A percentile compares a stretch with the other conserved stretches of the same genome.
Conservation (phyloP, 805 yeast genomes). For the Wickerhamiella galacta region DNA sequence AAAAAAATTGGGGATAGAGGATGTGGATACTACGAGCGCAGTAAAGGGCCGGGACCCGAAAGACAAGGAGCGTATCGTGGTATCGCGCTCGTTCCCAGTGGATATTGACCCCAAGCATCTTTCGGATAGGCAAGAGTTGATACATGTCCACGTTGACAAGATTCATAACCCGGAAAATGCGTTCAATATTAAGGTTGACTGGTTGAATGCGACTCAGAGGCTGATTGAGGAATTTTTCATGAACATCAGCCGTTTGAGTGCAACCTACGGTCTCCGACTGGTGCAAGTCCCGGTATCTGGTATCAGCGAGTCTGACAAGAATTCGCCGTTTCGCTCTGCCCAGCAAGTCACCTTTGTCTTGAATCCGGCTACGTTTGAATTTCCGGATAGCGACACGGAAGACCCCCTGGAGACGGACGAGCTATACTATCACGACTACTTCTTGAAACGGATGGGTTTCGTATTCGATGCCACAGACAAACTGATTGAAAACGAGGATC, state of each 20-base stretch:
- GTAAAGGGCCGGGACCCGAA: too few relatives aligned
- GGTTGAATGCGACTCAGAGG: constrained; percentile 83
- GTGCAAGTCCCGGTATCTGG: constrained; percentile 91
- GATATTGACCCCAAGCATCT: constrained; percentile 60
- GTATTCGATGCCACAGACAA: constrained; percentile 37
- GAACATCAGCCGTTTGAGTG: constrained; percentile 69
- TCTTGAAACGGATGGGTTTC: constrained; percentile 56
- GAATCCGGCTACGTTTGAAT: constrained; percentile 53
- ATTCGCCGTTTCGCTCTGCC: constrained; percentile 80
- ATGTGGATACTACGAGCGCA: too few relatives aligned
- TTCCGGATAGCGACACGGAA: constrained; percentile 26
- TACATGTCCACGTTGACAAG: constrained; percentile 75
- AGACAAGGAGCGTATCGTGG: constrained; percentile 27
- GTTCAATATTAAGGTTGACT: constrained; percentile 76
- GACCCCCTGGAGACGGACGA: constrained; percentile 2
- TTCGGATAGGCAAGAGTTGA: constrained; percentile 61
- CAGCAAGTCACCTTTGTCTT: constrained; percentile 49
- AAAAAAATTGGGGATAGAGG: too few relatives aligned
- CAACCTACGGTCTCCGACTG: constrained; percentile 59
- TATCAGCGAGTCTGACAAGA: constrained; percentile 52
- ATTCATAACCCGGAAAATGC: constrained; percentile 93
- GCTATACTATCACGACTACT: constrained; percentile 53
- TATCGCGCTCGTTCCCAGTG: constrained; percentile 49
- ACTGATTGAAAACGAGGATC: constrained; percentile 38
- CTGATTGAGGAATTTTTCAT: constrained; percentile 62